phyloP scores from a whole-genome alignment of 2,329 filamentous ascomycete genomes.

The Calonectria ilicicola region DNA sequence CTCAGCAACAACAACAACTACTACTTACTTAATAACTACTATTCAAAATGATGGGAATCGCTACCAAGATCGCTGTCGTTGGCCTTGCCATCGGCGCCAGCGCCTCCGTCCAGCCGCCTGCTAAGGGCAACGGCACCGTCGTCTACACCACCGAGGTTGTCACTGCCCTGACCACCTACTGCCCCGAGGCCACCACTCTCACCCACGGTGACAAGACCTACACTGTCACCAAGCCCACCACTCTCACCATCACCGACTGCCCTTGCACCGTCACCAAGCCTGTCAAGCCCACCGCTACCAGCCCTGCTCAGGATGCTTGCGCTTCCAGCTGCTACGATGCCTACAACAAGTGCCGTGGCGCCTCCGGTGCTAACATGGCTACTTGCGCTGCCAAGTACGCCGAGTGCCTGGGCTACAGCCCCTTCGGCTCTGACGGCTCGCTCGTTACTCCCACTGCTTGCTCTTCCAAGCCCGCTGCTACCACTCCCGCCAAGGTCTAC shows the following conservation, averaged over 20 bases:
- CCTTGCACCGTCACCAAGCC: constrained; percentile 75
- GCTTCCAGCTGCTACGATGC: not conserved
- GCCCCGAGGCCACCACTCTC: constrained; percentile 74
- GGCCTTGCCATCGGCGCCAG: not conserved
- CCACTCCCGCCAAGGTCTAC: constrained; percentile 44
- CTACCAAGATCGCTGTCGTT: not conserved
- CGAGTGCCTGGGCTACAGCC: constrained; percentile 2
- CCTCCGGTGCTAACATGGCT: not conserved
- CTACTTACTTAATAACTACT: not conserved
- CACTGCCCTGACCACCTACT: constrained; percentile 76
- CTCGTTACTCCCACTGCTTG: constrained; percentile 45
- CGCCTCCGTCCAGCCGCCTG: constrained; percentile 13
- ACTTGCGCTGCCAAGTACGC: not conserved
- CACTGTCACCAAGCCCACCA: constrained; percentile 76
- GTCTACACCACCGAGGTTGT: constrained; percentile 74
- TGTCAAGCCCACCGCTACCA: constrained; percentile 62
- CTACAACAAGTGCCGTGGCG: not conserved
- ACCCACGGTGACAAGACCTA: constrained; percentile 75
- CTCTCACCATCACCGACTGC: constrained; percentile 78
- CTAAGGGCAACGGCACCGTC: constrained; percentile 57
- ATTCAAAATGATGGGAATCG: constrained; percentile 1
- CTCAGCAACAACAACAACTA: not conserved
- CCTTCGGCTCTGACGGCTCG: constrained; percentile 64
- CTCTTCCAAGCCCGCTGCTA: constrained; percentile 13
- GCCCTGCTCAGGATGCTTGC: not conserved